Evolutionary conservation across 495 filamentous ascomycete genomes (phyloP), one percentile per base, ranked within the genome.

Genomic region (Penicillium mononematosum): DNA sequence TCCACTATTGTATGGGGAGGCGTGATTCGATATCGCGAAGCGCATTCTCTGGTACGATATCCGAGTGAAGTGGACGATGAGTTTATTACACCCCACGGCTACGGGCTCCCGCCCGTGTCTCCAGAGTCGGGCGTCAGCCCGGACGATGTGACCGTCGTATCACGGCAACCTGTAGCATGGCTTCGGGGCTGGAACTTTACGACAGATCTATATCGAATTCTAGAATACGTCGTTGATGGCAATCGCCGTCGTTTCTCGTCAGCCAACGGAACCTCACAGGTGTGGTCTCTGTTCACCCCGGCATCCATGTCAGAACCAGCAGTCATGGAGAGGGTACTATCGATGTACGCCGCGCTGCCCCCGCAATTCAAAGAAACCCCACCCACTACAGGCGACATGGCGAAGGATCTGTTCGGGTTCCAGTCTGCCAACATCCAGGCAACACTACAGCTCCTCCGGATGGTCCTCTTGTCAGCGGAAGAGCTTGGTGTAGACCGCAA

Each of bases 351-450:
- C 45, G 60, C 63, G 9, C 60, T 81, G 22, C 75, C 78, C 3
- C 34, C 59, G 19, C 59, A 62, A 39, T 79, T 81, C 56, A 74
- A 72, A 22, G 62, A 72, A 41, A 67, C 65, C 0, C 71, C 65
- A 1, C 61, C 61, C 0, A 69, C 55, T 24, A 73, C 73, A 9
- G 65, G 63, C 25, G 73, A 74, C 61, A 65, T 58, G 34, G 48
- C 36, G 0, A 64, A 67, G 22, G 73, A 80, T 56, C 64, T 75
- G 2, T 78, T 75, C 50, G 74, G 77, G 1, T 80, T 81, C 45
- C 78, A 82, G 61, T 76, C 77, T n/a, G 79, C 80, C 41, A 80
- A 81, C 51, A 81, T 83, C 43, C 70, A 75, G 25, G 77, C 78
- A 5, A 81, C 77, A 4, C 60, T 82, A 12, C 76, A 79, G 53